Percentiles rank a stretch among this genome's conserved stretches.
Evolutionary conservation across 306 rosid species (phyloP).

Genomic region (Macrotyloma uniflorum): DNA sequence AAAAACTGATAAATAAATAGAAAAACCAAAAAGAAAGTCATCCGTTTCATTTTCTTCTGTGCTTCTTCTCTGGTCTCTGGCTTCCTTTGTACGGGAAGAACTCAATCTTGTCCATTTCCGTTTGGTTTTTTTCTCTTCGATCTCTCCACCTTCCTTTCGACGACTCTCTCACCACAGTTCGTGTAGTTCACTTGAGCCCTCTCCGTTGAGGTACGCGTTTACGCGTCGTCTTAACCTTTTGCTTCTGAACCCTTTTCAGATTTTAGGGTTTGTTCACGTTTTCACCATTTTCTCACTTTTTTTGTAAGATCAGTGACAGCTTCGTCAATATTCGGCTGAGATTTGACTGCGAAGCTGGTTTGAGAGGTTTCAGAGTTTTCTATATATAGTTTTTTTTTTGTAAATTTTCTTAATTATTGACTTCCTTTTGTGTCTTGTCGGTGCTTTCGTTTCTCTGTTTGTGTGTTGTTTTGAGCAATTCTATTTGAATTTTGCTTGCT

Average conservation of each 20-base stretch:
- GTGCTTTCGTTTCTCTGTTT: not conserved
- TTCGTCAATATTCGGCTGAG: constrained; percentile 1
- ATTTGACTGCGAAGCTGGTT: constrained; percentile 30
- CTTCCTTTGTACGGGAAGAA: constrained; percentile 42
- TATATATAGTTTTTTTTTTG: not conserved
- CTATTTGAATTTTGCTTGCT: constrained; percentile 13
- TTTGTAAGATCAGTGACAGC: constrained; percentile 32
- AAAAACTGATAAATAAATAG: not conserved
- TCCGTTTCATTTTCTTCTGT: constrained; percentile 31
- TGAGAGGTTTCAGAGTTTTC: not conserved
- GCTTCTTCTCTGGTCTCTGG: constrained; percentile 38
- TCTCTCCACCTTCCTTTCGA: constrained; percentile 33
- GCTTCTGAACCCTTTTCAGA: constrained; percentile 1
- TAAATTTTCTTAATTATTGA: not conserved
- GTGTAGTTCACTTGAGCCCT: not conserved
- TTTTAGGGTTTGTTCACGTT: constrained; percentile 46
- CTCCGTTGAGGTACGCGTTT: constrained; percentile 33
- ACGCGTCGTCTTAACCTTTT: not conserved
- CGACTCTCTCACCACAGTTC: not conserved
- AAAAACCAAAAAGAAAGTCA: constrained; percentile 47
- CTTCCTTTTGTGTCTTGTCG: constrained; percentile 10
- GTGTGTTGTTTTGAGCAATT: not conserved
- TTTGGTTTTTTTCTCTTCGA: constrained; percentile 40
- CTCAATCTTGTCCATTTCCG: constrained; percentile 46
- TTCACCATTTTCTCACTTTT: not conserved